Evolutionary conservation across 2,329 filamentous ascomycete species (phyloP).

Genomic region (Pseudogymnoascus pannorum): DNA sequence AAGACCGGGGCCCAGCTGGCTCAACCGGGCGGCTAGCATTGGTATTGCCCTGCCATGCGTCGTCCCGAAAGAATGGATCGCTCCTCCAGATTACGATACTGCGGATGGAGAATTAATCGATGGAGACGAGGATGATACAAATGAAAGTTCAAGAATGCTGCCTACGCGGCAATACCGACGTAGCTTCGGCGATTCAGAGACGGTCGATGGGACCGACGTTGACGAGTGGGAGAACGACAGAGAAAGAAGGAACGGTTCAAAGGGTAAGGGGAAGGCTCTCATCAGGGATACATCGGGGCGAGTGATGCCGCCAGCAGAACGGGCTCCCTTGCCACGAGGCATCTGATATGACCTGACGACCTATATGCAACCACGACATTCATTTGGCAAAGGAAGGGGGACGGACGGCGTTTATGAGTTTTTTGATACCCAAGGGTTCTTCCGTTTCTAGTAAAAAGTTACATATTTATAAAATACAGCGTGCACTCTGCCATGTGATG

Average conservation of each 20-base stretch:
- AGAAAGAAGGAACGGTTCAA: constrained; percentile 32
- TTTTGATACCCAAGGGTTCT: constrained; percentile 10
- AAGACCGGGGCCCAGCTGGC: constrained; percentile 62
- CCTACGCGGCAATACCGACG: constrained; percentile 14
- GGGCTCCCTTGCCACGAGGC: constrained; percentile 34
- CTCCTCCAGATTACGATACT: constrained; percentile 67
- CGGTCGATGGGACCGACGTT: constrained; percentile 20
- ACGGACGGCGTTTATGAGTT: background rate
- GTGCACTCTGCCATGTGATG: constrained; percentile 5
- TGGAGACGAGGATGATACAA: constrained; percentile 38
- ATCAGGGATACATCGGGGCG: constrained; percentile 45
- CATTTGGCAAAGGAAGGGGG: background rate
- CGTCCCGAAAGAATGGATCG: constrained; percentile 75
- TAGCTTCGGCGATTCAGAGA: constrained; percentile 21
- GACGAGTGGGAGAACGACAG: constrained; percentile 41
- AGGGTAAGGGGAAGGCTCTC: constrained; percentile 30
- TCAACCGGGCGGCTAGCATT: constrained; percentile 79
- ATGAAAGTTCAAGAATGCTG: constrained; percentile 56
- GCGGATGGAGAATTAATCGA: constrained; percentile 61
- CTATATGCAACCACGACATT: background rate
- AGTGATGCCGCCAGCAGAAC: constrained; percentile 44
- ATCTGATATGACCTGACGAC: constrained; percentile 5
- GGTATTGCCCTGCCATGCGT: constrained; percentile 75
- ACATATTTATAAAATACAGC: constrained; percentile 6
- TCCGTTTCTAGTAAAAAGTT: constrained; percentile 4